Conservation (phyloP, 495 filamentous ascomycete species). For the Neurospora sp. region DNA sequence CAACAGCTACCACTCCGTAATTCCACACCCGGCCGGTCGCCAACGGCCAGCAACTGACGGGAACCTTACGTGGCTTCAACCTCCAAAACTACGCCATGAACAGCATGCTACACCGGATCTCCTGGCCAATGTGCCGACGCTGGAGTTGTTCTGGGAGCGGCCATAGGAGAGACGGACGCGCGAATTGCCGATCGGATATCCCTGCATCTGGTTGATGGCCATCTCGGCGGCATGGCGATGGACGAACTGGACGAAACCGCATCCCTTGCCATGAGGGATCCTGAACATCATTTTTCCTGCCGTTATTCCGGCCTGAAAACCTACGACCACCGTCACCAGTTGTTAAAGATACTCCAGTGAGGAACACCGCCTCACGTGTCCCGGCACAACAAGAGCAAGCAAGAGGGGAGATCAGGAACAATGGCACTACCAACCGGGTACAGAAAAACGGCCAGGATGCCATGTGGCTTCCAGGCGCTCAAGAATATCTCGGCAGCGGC, state of each 20-base stretch:
- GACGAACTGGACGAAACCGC: background rate
- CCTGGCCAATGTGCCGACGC: background rate
- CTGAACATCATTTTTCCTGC: background rate
- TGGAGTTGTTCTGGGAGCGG: background rate
- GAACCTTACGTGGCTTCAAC: slow-evolving; percentile 85
- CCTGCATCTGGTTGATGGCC: background rate
- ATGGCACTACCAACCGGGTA: background rate
- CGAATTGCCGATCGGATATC: background rate
- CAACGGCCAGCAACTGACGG: slow-evolving; percentile 59
- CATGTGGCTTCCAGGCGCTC: background rate
- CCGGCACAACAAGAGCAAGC: background rate
- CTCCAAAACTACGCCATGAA: slow-evolving; percentile 52
- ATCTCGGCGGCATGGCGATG: background rate
- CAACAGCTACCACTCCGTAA: background rate
- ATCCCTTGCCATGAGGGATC: background rate
- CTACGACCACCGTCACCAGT: background rate
- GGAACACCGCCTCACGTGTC: background rate
- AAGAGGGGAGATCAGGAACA: background rate
- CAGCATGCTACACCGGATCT: slow-evolving; percentile 35
- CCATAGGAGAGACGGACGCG: background rate
- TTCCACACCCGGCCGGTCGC: background rate
- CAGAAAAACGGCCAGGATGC: background rate
- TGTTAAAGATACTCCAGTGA: background rate
- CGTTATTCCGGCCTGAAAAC: background rate
- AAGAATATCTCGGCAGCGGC: too few species aligned